phyloP scores from a whole-genome alignment of 2,329 filamentous ascomycete genomes.

The Neophaeococcomyces mojaviensis region DNA sequence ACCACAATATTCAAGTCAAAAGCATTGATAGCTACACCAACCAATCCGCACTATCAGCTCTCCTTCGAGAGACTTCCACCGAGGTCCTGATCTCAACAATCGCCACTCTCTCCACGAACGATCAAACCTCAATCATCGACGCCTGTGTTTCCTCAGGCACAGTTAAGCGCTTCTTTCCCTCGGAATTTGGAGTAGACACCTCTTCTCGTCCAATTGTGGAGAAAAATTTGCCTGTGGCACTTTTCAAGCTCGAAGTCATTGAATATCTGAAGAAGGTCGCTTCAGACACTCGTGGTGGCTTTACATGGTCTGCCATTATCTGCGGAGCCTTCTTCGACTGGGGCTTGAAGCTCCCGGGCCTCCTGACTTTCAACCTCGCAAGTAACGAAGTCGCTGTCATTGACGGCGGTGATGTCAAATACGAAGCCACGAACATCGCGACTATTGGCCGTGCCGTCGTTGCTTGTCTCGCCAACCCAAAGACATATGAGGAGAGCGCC shows the following conservation, averaged over 20 bases:
- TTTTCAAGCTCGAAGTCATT: conserved; percentile 28
- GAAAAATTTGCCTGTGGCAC: conserved; percentile 24
- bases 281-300: conserved; percentile 36
- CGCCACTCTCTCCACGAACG: conserved; percentile 12
- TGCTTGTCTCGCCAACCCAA: conserved; percentile 35
- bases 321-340: conserved; percentile 57
- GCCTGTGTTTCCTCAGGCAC: conserved; percentile 25
- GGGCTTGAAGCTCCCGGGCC: conserved; percentile 25
- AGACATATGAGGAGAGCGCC: conserved; percentile 43
- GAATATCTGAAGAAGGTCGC: conserved; percentile 43
- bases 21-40: not conserved
- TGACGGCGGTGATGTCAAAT: conserved; percentile 17
- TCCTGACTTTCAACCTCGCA: too few relatives aligned
- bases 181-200: conserved; percentile 28
- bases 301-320: conserved; percentile 55
- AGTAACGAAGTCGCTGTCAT: conserved; percentile 23
- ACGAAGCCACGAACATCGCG: conserved; percentile 18
- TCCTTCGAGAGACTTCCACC: not conserved
- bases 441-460: conserved; percentile 23
- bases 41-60: not conserved
- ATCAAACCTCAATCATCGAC: conserved; percentile 29
- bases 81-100: conserved; percentile 9
- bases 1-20: not conserved
- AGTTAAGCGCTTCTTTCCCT: conserved; percentile 29
- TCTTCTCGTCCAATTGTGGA: conserved; percentile 22